Evolutionary conservation across 78 protist species (phyloP).

Genomic region (Dictyostelium firmibasis): DNA sequence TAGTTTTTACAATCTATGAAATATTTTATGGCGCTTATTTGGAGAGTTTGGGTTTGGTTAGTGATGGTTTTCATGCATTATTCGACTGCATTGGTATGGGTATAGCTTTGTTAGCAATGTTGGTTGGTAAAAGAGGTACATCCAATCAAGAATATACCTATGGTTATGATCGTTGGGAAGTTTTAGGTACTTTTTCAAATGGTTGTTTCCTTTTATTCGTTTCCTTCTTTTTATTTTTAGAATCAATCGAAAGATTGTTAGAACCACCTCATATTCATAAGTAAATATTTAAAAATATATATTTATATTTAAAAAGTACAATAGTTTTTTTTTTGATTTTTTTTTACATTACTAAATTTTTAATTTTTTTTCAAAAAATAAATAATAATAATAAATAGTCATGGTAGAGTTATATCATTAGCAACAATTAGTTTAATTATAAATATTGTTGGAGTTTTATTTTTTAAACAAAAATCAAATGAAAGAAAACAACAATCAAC

Average conservation of each 20-base stretch:
- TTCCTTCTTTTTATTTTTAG: constrained; percentile 73
- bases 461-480: constrained; percentile 41
- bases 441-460: constrained; percentile 49
- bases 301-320: background rate
- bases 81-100: constrained; percentile 76
- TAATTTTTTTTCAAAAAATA: too few species aligned
- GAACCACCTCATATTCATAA: constrained; percentile 81
- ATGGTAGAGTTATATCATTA: constrained; percentile 64
- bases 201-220: constrained; percentile 75
- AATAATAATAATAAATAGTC: constrained; percentile 12
- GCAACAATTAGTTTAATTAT: constrained; percentile 63
- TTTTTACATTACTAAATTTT: background rate
- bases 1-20: constrained; percentile 50
- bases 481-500: constrained; percentile 19
- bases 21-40: constrained; percentile 72
- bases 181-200: constrained; percentile 71
- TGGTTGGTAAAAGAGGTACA: constrained; percentile 44
- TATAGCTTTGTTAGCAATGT: constrained; percentile 43
- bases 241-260: constrained; percentile 69
- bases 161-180: constrained; percentile 83
- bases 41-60: constrained; percentile 71
- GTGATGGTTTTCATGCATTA: constrained; percentile 75
- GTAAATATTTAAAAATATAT: background rate
- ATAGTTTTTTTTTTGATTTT: background rate
- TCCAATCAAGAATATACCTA: constrained; percentile 49